Evolutionary conservation across 768 basidiomycete species (phyloP), one percentile per base, ranked within the genome.

Genomic region (Termitomyces titanicus): DNA sequence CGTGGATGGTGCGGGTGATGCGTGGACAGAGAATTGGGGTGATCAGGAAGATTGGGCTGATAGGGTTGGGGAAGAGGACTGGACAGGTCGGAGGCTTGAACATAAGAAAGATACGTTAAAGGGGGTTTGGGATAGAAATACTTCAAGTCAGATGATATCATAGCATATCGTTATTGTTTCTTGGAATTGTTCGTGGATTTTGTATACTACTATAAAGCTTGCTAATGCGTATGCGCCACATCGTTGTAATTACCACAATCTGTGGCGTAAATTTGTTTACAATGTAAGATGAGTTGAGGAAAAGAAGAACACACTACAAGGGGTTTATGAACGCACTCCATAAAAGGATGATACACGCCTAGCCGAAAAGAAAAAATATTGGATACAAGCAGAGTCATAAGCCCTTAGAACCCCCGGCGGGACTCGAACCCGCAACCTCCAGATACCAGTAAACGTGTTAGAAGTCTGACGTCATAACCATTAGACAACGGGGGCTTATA

Each of bases 391-490:
- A n/a, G n/a, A n/a, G n/a, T n/a, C n/a, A n/a, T n/a, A n/a, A n/a
- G n/a, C n/a, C n/a, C n/a, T n/a, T n/a, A 65, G 61, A 81, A 84
- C 86, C 85, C 86, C 85, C 79, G 82, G 84, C 83, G 85, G 80
- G 86, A 87, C 78, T 88, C 86, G 86, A 88, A 88, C 86, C 79
- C 85, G 82, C 85, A 88, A 81, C 85, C 86, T 87, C 84, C 86
- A 88, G 86, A 88, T 85, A 29, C 45, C 6, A 2, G 2, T 10
- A 0, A 29, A 47, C 20, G 17, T 22, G 5, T 55, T 85, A 88
- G 86, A 88, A 88, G 86, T 88, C 86, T 88, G 86, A 88, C 86
- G 86, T 88, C 86, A 88, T 88, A 85, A 76, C 86, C 86, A 88
- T 88, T 88, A 88, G 85, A 88, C 86, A 85, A 88, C 82, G 79